Conservation (phyloP, 75 land plant genomes). For the Larix kaempferi region DNA sequence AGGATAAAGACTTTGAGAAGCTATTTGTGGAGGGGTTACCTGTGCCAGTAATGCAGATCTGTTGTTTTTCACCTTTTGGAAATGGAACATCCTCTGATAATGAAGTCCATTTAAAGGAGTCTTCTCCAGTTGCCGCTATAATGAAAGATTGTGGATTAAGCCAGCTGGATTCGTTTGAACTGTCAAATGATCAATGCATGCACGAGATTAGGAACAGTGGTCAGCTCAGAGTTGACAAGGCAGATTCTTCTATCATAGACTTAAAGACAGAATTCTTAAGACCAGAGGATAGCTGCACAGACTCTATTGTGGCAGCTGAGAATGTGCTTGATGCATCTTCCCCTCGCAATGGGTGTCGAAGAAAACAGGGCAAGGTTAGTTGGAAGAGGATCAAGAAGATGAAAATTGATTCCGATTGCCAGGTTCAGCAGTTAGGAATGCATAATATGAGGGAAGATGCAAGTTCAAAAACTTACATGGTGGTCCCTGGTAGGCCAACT, state of each 20-base stretch:
- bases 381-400: background rate
- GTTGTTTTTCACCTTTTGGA: background rate
- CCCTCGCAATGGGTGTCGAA: background rate
- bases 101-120: no score
- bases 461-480: slow-evolving; percentile 6
- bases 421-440: background rate
- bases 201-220: background rate
- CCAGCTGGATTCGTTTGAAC: no score
- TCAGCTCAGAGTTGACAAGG: no score
- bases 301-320: background rate
- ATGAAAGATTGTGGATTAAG: no score
- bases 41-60: slow-evolving; percentile 32
- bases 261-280: background rate
- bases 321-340: background rate
- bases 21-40: slow-evolving; percentile 19
- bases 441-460: background rate
- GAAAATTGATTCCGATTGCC: background rate
- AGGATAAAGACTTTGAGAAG: no score
- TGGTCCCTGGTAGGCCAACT: slow-evolving; percentile 34
- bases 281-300: background rate
- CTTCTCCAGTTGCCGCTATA: no score
- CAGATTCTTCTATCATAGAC: no score
- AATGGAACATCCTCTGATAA: background rate
- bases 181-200: no score
- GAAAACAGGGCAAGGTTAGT: background rate